Conservation (phyloP, 1,139 yeast genomes). For the Eremothecium sinecaudum region DNA sequence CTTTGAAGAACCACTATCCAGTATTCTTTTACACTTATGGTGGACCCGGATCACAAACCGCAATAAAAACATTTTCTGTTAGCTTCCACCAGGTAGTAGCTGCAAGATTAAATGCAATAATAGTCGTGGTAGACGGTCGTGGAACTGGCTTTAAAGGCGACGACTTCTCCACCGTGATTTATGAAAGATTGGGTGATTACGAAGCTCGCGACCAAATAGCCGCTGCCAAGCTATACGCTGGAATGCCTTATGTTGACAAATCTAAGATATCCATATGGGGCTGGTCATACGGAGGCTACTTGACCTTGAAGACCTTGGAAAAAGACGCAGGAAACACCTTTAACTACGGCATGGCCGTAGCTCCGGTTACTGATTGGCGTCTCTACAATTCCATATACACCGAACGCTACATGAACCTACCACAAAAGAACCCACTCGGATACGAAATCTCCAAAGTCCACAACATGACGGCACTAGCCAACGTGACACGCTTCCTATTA, state of each 20-base stretch:
- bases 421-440: conserved; percentile 51
- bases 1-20: conserved; percentile 45
- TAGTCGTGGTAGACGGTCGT: conserved; percentile 74
- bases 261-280: conserved; percentile 66
- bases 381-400: conserved; percentile 70
- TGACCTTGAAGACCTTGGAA: conserved; percentile 66
- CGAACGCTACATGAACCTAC: conserved; percentile 68
- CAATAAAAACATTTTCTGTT: conserved; percentile 43
- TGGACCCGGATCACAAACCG: conserved; percentile 75
- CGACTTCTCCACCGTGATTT: conserved; percentile 51
- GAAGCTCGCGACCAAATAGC: conserved; percentile 65
- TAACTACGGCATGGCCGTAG: conserved; percentile 65
- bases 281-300: conserved; percentile 77
- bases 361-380: conserved; percentile 75
- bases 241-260: conserved; percentile 47
- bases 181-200: conserved; percentile 56
- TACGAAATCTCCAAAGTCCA: conserved; percentile 46
- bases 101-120: conserved; percentile 59
- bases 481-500: conserved; percentile 48
- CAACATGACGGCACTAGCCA: conserved; percentile 39
- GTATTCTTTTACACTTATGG: conserved; percentile 67
- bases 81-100: conserved; percentile 59
- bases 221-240: conserved; percentile 54
- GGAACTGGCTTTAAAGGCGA: conserved; percentile 68
- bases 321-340: conserved; percentile 51